Evolutionary conservation across 1,284 basidiomycete genomes (phyloP).

Genomic region (Vanrija pseudolonga): DNA sequence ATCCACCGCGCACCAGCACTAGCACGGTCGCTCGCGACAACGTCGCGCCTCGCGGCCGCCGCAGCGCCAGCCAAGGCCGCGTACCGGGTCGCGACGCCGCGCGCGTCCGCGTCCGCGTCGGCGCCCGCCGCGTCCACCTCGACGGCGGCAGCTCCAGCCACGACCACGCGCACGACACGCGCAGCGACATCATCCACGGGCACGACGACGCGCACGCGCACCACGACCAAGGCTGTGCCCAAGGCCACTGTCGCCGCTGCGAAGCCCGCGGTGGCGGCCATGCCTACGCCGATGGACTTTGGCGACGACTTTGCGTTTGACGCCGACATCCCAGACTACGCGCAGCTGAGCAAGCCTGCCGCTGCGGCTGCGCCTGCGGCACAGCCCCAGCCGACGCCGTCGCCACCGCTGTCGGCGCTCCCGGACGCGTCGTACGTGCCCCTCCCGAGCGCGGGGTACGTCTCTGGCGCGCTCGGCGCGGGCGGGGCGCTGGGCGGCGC

Average conservation of each 20-base stretch:
- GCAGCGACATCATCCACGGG: background rate
- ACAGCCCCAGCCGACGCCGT: slow-evolving; percentile 5
- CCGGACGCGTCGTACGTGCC: slow-evolving; percentile 20
- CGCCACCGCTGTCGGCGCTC: slow-evolving; percentile 18
- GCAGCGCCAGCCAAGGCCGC: too few relatives aligned
- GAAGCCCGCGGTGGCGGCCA: background rate
- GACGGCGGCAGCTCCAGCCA: background rate
- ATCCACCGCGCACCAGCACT: too few relatives aligned
- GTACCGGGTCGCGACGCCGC: background rate
- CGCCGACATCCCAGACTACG: too few relatives aligned
- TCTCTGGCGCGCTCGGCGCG: slow-evolving; percentile 1
- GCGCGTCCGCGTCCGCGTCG: background rate
- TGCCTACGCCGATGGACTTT: too few relatives aligned
- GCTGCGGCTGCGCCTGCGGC: background rate
- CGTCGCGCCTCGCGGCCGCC: too few relatives aligned
- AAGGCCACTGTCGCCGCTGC: too few relatives aligned
- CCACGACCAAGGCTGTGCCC: background rate
- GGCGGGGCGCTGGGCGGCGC: slow-evolving; percentile 1
- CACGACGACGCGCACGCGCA: background rate
- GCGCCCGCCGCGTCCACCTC: background rate
- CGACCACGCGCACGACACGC: background rate
- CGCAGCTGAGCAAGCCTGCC: background rate
- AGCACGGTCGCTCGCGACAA: too few relatives aligned
- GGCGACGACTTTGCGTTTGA: background rate
- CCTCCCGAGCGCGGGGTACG: slow-evolving; percentile 5